Conservation (phyloP, 306 rosid species). For the Quercus gilva region DNA sequence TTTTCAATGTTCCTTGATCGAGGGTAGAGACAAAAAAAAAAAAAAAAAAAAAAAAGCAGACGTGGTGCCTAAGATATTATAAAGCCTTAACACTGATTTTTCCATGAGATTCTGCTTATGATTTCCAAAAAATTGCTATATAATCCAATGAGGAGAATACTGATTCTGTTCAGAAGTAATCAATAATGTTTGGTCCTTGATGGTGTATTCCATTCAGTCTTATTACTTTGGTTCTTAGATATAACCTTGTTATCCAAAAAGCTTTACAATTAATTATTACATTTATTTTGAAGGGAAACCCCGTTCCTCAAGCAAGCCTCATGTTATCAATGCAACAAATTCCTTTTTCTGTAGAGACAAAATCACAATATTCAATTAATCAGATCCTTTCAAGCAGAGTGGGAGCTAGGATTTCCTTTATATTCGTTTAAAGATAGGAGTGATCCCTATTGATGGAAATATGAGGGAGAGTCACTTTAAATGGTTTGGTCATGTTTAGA, state of each 20-base stretch:
- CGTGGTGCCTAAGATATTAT: background rate
- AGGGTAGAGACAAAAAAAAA: background rate
- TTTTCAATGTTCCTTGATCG: background rate
- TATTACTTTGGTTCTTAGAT: slow-evolving; percentile 13
- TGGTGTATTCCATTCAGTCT: background rate
- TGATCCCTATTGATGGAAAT: too few relatives aligned
- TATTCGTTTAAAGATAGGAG: too few relatives aligned
- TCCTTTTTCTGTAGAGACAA: background rate
- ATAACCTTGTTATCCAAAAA: background rate
- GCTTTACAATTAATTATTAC: background rate
- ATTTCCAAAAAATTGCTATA: background rate
- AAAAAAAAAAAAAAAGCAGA: background rate
- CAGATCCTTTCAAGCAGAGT: slow-evolving; percentile 10
- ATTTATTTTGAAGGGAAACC: background rate
- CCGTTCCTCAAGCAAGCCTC: background rate
- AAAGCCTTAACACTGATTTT: background rate
- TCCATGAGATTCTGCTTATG: background rate
- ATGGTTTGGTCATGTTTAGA: too few relatives aligned
- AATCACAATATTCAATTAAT: background rate
- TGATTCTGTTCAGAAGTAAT: background rate
- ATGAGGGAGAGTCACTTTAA: too few relatives aligned
- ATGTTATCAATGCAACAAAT: background rate
- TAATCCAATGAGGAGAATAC: background rate
- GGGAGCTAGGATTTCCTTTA: slow-evolving; percentile 1
- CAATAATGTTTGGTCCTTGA: background rate